A percentile compares a stretch with the other conserved stretches of the same genome.
Conservation (phyloP, 139 green algal species). For the Coccomyxa sp. region DNA sequence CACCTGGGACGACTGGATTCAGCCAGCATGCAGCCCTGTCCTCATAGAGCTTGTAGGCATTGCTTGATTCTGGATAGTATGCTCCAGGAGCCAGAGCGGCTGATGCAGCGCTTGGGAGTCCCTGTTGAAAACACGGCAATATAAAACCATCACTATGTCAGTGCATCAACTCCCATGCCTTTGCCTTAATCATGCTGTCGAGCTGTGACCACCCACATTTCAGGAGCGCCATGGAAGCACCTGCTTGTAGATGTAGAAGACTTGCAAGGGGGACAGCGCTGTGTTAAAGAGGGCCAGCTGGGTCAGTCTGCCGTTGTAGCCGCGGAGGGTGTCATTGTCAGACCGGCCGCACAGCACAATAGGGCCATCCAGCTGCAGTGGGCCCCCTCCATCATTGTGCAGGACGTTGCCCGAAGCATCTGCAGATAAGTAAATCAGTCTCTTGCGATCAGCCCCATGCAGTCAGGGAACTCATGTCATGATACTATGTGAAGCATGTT, state of each 20-base stretch:
- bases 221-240: background rate
- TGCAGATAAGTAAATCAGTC: background rate
- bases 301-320: conserved; percentile 19
- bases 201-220: background rate
- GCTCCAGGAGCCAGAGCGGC: background rate
- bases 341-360: conserved; percentile 38
- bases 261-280: conserved; percentile 7
- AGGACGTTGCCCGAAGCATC: background rate
- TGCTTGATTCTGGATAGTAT: background rate
- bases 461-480: too few relatives aligned
- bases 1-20: too few relatives aligned
- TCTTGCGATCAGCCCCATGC: too few relatives aligned
- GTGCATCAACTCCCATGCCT: background rate
- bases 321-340: conserved; percentile 9
- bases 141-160: background rate
- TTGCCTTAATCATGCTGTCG: background rate
- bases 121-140: background rate
- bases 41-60: too few relatives aligned
- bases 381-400: conserved; percentile 32
- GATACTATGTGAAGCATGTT: too few relatives aligned
- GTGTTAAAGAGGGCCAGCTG: conserved; percentile 21
- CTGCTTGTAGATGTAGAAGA: conserved; percentile 9
- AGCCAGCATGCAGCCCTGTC: too few relatives aligned
- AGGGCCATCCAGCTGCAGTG: conserved; percentile 19
- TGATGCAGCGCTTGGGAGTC: background rate